phyloP scores from a whole-genome alignment of 106 monocot species.

The Ottelia alismoides region DNA sequence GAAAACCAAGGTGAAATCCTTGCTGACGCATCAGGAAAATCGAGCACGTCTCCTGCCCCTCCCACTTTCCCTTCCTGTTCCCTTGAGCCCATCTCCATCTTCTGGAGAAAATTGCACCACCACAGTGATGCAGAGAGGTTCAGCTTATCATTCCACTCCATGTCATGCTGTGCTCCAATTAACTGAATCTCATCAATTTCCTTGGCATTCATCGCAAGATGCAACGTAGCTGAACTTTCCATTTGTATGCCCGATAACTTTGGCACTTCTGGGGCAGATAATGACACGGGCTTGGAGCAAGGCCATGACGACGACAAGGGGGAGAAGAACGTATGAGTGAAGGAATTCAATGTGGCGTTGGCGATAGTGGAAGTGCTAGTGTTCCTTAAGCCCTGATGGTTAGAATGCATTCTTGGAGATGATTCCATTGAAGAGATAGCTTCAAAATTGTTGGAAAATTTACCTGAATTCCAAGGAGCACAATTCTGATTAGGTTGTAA shows the following conservation, averaged over 20 bases:
- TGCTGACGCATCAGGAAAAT: conserved; percentile 7
- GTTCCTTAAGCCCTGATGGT: conserved; percentile 45
- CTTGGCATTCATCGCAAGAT: conserved; percentile 53
- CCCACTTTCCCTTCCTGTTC: neutral
- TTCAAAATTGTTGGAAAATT: conserved; percentile 13
- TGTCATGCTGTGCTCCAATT: conserved; percentile 63
- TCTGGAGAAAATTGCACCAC: conserved; percentile 70
- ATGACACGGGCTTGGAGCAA: neutral
- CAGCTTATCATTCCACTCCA: conserved; percentile 86
- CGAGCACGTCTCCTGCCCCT: conserved; percentile 5
- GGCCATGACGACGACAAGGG: conserved; percentile 18
- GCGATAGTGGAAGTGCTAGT: neutral
- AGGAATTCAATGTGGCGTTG: neutral
- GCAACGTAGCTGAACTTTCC: conserved; percentile 29
- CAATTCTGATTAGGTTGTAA: too few species aligned
- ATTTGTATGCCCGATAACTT: too few species aligned
- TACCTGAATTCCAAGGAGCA: conserved; percentile 11
- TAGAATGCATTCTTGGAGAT: conserved; percentile 59
- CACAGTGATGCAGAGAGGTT: conserved; percentile 58
- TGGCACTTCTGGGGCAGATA: neutral
- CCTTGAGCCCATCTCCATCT: conserved; percentile 14
- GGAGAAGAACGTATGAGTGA: neutral
- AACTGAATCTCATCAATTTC: conserved; percentile 72
- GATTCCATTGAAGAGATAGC: conserved; percentile 25
- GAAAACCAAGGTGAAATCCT: conserved; percentile 27